Conservation (phyloP, 805 yeast genomes). For the Ogataea wickerhamii region DNA sequence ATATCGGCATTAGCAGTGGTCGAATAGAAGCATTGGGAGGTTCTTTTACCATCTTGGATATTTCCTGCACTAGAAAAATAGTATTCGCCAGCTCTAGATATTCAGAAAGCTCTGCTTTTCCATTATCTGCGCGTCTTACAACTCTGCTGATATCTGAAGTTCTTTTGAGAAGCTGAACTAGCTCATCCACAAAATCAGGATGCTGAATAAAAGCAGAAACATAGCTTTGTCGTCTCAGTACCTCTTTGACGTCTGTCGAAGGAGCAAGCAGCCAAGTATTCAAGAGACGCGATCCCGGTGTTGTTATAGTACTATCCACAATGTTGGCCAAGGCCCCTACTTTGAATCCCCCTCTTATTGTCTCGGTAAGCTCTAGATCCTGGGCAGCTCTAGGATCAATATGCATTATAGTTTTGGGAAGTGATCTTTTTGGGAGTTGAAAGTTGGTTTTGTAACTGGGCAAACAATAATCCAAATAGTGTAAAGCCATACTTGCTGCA, state of each 20-base stretch:
- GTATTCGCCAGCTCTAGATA: constrained; percentile 29
- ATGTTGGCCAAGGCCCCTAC: constrained; percentile 71
- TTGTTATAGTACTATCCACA: constrained; percentile 70
- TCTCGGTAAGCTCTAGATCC: constrained; percentile 66
- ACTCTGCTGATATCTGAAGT: constrained; percentile 58
- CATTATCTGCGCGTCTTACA: constrained; percentile 53
- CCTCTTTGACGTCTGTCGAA: constrained; percentile 52
- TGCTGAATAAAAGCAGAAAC: constrained; percentile 43
- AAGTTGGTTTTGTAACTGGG: constrained; percentile 65
- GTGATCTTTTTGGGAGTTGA: constrained; percentile 60
- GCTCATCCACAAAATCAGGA: constrained; percentile 24
- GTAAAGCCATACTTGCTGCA: constrained; percentile 59
- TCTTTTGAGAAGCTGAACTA: constrained; percentile 38
- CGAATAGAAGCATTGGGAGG: constrained; percentile 5
- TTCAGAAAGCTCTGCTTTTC: constrained; percentile 29
- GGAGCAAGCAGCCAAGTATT: constrained; percentile 85
- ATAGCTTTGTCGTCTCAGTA: constrained; percentile 51
- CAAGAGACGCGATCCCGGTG: constrained; percentile 77
- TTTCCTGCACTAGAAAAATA: constrained; percentile 24
- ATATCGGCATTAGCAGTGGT: constrained; percentile 18
- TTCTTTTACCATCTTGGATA: constrained; percentile 22
- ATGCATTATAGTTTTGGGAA: constrained; percentile 55
- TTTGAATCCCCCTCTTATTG: constrained; percentile 52
- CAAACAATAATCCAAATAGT: constrained; percentile 68
- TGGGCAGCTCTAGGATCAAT: constrained; percentile 78